Percentiles rank a stretch among this genome's conserved stretches.
These are phyloP conservation scores for Isoetes taiwanensis DNA, from an alignment of 75 land plant genomes.

Conservation along the genomic window DNA sequence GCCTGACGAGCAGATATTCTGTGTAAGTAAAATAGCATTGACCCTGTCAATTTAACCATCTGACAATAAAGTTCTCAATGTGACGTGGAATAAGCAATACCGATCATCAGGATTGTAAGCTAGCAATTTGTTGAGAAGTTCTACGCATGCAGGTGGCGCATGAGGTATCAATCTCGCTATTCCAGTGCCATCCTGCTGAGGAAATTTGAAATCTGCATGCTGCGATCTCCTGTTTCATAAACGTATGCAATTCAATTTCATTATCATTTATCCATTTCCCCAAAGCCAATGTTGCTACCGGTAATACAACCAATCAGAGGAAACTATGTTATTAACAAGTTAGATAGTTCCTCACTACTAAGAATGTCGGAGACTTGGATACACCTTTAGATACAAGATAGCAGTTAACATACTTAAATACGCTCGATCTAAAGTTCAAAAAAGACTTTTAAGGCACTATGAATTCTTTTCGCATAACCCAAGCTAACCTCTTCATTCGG, in stretches of 20 bases:
- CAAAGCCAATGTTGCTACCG: no score
- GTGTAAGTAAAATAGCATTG: background rate
- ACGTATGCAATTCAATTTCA: background rate
- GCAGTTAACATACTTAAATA: no score
- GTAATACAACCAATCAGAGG: no score
- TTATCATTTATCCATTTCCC: no score
- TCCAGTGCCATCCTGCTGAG: constrained; percentile 30
- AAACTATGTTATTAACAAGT: no score
- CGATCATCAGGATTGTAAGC: constrained; percentile 33
- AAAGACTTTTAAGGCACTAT: no score
- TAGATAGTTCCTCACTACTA: no score
- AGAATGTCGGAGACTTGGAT: no score
- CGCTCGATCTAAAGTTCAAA: no score
- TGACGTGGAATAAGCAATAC: constrained; percentile 2
- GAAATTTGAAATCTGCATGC: constrained; percentile 28
- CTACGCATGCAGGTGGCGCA: constrained; percentile 30
- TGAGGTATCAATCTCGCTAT: constrained; percentile 29
- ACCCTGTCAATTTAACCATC: background rate
- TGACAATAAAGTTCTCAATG: no score
- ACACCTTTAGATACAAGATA: no score
- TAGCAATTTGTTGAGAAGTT: constrained; percentile 29
- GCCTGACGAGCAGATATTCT: constrained; percentile 30
- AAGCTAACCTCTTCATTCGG: constrained; percentile 20
- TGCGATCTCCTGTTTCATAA: constrained; percentile 23
- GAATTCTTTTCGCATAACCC: no score